Conservation (phyloP, 805 yeast genomes). For the Lipomyces starkeyi region DNA sequence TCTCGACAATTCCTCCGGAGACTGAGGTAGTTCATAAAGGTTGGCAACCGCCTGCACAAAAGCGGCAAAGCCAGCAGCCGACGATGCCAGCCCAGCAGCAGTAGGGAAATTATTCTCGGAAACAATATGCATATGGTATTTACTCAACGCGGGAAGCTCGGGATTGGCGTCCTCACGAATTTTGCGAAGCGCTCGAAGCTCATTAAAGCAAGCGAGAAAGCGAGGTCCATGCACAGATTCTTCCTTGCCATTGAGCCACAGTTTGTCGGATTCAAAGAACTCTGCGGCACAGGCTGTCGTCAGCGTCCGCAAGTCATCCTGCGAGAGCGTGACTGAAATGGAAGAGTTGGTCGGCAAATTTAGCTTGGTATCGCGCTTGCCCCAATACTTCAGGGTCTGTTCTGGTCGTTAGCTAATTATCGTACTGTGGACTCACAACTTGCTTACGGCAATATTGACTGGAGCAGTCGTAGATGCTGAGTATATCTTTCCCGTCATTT, state of each 20-base stretch:
- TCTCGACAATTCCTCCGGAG: constrained; percentile 81
- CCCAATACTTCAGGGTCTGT: constrained; percentile 96
- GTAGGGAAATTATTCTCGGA: constrained; percentile 98
- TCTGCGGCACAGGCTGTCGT: constrained; percentile 83
- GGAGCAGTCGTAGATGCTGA: constrained; percentile 93
- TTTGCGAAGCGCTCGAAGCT: constrained; percentile 70
- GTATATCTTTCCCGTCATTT: constrained; percentile 48
- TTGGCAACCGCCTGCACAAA: constrained; percentile 86
- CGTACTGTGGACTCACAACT: not conserved
- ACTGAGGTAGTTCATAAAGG: constrained; percentile 83
- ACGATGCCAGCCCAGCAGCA: constrained; percentile 97
- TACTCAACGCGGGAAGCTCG: constrained; percentile 61
- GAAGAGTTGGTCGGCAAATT: constrained; percentile 97
- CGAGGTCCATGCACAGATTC: constrained; percentile 69
- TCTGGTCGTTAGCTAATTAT: constrained; percentile 37
- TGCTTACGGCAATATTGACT: constrained; percentile 91
- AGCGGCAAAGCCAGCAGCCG: constrained; percentile 99
- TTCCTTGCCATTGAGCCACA: constrained; percentile 84
- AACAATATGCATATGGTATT: constrained; percentile 75
- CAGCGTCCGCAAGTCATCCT: constrained; percentile 85
- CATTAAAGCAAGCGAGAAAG: constrained; percentile 67
- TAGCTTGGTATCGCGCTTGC: constrained; percentile 86
- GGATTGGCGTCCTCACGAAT: constrained; percentile 63
- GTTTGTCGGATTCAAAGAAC: constrained; percentile 62
- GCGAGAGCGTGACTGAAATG: constrained; percentile 91